Percentiles rank a stretch among this genome's conserved stretches.
These are phyloP conservation scores for Dactylellina cionopaga DNA, from an alignment of 2,329 filamentous ascomycete species.

Conservation along the genomic window DNA sequence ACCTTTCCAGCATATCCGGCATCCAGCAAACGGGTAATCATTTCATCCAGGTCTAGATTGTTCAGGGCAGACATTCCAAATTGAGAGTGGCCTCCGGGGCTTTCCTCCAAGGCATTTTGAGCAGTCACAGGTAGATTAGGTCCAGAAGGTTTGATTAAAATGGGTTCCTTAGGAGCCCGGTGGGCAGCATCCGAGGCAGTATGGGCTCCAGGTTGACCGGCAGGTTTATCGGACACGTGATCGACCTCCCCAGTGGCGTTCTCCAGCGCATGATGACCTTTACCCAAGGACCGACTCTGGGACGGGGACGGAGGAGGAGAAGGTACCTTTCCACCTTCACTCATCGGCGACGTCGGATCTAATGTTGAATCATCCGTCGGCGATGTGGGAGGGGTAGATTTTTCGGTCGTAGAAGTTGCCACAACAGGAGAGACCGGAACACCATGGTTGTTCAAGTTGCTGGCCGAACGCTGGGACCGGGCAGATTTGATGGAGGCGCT, in stretches of 20 bases:
- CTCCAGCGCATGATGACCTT: slow-evolving; percentile 57
- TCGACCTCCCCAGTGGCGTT: slow-evolving; percentile 74
- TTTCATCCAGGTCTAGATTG: slow-evolving; percentile 92
- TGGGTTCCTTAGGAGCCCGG: slow-evolving; percentile 84
- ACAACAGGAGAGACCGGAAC: slow-evolving; percentile 38
- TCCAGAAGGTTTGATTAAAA: slow-evolving; percentile 82
- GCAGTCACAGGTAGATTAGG: slow-evolving; percentile 73
- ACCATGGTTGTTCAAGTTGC: slow-evolving; percentile 28
- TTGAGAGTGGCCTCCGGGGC: slow-evolving; percentile 61
- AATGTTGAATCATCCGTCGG: slow-evolving; percentile 54
- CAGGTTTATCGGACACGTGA: slow-evolving; percentile 89
- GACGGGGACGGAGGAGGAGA: slow-evolving; percentile 56
- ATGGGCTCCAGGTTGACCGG: slow-evolving; percentile 71
- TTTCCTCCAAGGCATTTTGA: slow-evolving; percentile 64
- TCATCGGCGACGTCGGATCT: slow-evolving; percentile 46
- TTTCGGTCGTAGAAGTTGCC: slow-evolving; percentile 41
- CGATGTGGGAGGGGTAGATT: slow-evolving; percentile 55
- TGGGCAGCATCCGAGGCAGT: slow-evolving; percentile 66
- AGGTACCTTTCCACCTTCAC: slow-evolving; percentile 53
- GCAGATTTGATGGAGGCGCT: slow-evolving; percentile 52
- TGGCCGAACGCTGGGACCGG: slow-evolving; percentile 54
- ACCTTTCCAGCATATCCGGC: slow-evolving; percentile 96
- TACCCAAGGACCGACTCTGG: slow-evolving; percentile 55
- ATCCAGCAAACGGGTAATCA: slow-evolving; percentile 92
- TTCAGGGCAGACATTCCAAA: slow-evolving; percentile 92